These are phyloP conservation scores for Pythium graminicola DNA, from an alignment of 352 stramenopile genomes.

Conservation along the genomic window DNA sequence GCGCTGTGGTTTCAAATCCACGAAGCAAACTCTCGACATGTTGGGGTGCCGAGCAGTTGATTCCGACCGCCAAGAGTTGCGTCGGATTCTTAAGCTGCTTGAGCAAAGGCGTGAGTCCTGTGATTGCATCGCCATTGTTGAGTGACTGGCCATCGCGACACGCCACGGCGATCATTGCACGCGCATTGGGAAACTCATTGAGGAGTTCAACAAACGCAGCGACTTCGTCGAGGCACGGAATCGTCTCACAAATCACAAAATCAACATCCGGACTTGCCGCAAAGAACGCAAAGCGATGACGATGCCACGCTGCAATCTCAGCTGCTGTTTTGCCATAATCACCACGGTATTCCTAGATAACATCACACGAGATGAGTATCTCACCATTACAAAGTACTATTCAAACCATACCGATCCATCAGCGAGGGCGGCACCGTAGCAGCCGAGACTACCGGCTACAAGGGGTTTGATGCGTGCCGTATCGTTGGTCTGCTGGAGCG, in stretches of 20 bases:
- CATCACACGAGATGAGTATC: slow-evolving; percentile 1
- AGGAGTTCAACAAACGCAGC: slow-evolving; percentile 70
- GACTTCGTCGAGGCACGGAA: slow-evolving; percentile 79
- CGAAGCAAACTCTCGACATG: slow-evolving; percentile 60
- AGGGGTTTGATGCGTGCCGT: slow-evolving; percentile 49
- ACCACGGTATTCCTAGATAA: slow-evolving; percentile 72
- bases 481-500: slow-evolving; percentile 29
- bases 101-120: slow-evolving; percentile 35
- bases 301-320: slow-evolving; percentile 73
- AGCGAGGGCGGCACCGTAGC: slow-evolving; percentile 73
- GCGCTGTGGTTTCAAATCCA: slow-evolving; percentile 35
- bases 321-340: slow-evolving; percentile 65
- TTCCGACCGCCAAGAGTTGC: slow-evolving; percentile 64
- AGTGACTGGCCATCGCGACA: slow-evolving; percentile 56
- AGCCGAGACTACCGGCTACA: slow-evolving; percentile 79
- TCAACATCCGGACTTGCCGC: slow-evolving; percentile 40
- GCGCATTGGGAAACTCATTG: slow-evolving; percentile 46
- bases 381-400: not conserved
- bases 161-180: slow-evolving; percentile 59
- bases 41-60: slow-evolving; percentile 81
- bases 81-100: slow-evolving; percentile 40
- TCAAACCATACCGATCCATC: slow-evolving; percentile 66
- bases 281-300: slow-evolving; percentile 67
- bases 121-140: slow-evolving; percentile 60
- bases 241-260: slow-evolving; percentile 81